phyloP scores from a whole-genome alignment of 768 basidiomycete species.

The Suillus fuscotomentosus region DNA sequence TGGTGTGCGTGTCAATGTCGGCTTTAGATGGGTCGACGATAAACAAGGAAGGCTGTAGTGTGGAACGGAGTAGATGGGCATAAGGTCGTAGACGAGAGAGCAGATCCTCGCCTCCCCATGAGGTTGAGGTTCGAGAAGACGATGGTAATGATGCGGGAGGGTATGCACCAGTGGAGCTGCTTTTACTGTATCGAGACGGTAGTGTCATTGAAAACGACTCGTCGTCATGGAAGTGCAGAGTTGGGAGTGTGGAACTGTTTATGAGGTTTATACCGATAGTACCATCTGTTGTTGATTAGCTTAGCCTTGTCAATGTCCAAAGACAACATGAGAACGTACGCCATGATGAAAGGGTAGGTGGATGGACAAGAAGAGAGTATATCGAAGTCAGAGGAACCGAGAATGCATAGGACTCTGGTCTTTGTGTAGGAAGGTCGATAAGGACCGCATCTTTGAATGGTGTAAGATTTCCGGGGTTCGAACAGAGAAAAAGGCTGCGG shows the following conservation, averaged over 20 bases:
- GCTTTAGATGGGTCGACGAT: constrained; percentile 89
- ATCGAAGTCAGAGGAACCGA: constrained; percentile 89
- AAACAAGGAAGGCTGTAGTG: constrained; percentile 81
- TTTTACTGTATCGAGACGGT: constrained; percentile 36
- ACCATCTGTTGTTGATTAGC: constrained; percentile 54
- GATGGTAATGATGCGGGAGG: constrained; percentile 57
- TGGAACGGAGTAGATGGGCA: constrained; percentile 81
- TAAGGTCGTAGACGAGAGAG: constrained; percentile 74
- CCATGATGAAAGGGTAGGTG: constrained; percentile 84
- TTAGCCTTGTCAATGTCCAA: not conserved
- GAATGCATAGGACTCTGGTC: constrained; percentile 92
- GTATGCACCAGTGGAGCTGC: constrained; percentile 49
- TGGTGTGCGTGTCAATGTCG: constrained; percentile 93
- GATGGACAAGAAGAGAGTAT: constrained; percentile 84
- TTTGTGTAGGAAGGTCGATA: constrained; percentile 78
- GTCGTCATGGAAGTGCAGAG: constrained; percentile 95
- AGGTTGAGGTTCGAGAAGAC: constrained; percentile 41
- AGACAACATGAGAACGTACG: constrained; percentile 44
- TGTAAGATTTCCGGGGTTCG: constrained; percentile 1
- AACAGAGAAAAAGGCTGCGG: constrained; percentile 19
- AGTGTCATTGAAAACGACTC: constrained; percentile 81
- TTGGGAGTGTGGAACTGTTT: constrained; percentile 82
- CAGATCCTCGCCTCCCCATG: constrained; percentile 89
- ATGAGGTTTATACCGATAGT: constrained; percentile 87
- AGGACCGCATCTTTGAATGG: constrained; percentile 67